Conservation (phyloP, 495 filamentous ascomycete species). For the Chaetomium tenue region DNA sequence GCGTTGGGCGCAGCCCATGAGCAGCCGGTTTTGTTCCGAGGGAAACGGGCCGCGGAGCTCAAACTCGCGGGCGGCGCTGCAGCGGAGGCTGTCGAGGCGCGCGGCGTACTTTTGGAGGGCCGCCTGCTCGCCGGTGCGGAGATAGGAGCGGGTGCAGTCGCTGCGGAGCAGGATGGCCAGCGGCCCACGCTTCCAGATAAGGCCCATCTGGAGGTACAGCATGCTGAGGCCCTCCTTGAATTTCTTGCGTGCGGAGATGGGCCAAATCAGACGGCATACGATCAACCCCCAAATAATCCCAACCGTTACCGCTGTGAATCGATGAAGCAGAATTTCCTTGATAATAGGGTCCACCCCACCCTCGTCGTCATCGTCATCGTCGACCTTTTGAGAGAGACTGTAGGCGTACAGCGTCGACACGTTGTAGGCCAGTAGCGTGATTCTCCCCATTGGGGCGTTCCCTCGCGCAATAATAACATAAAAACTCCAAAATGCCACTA, state of each 20-base stretch:
- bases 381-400: conserved; percentile 73
- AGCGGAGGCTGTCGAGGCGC: conserved; percentile 69
- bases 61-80: conserved; percentile 75
- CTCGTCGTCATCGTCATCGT: conserved; percentile 78
- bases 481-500: conserved; percentile 77
- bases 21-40: conserved; percentile 60
- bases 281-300: conserved; percentile 92
- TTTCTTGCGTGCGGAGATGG: conserved; percentile 81
- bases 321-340: conserved; percentile 82
- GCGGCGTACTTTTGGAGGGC: conserved; percentile 57
- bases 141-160: conserved; percentile 60
- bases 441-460: conserved; percentile 87
- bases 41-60: conserved; percentile 84
- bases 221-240: conserved; percentile 82
- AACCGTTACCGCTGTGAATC: conserved; percentile 80
- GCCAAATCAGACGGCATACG: conserved; percentile 87
- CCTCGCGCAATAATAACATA: conserved; percentile 82
- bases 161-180: conserved; percentile 64
- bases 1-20: conserved; percentile 73
- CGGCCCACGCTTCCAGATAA: conserved; percentile 96
- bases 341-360: conserved; percentile 84
- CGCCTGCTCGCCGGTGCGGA: conserved; percentile 79
- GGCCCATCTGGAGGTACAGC: conserved; percentile 88
- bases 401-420: conserved; percentile 95
- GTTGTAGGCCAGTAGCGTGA: conserved; percentile 93